Conservation (phyloP, 768 basidiomycete genomes). For the Lactifluus subvellereus region DNA sequence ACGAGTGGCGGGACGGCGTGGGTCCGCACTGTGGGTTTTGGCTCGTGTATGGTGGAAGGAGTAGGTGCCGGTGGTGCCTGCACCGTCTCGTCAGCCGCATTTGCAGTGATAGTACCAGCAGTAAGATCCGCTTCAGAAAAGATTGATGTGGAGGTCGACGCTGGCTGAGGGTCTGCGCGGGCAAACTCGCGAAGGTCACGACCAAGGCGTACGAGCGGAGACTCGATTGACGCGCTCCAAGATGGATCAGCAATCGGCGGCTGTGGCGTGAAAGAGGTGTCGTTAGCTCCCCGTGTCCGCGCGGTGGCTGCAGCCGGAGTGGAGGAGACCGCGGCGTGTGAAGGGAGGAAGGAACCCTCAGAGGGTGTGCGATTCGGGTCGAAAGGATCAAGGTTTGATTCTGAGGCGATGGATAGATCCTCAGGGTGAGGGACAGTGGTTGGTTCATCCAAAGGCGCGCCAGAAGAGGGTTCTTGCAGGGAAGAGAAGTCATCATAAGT, state of each 20-base stretch:
- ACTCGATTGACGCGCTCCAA: constrained; percentile 71
- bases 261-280: constrained; percentile 3
- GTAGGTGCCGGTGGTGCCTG: not conserved
- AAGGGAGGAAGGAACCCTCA: constrained; percentile 71
- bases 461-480: constrained; percentile 26
- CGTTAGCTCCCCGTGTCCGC: not conserved
- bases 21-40: constrained; percentile 15
- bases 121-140: constrained; percentile 22
- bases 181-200: constrained; percentile 55
- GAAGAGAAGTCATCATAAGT: constrained; percentile 57
- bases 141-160: constrained; percentile 23
- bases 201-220: constrained; percentile 63
- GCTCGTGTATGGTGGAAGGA: not conserved
- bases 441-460: not conserved
- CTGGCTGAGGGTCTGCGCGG: constrained; percentile 34
- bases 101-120: not conserved
- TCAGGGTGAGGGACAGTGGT: constrained; percentile 3
- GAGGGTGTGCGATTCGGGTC: constrained; percentile 45
- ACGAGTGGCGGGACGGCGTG: constrained; percentile 45
- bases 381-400: constrained; percentile 24
- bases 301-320: constrained; percentile 52
- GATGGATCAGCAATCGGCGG: constrained; percentile 37
- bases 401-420: constrained; percentile 22
- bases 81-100: not conserved
- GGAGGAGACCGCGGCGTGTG: constrained; percentile 67